Base-by-base conservation (phyloP, 768 basidiomycete species). In the Pulveroboletus sp. region DNA sequence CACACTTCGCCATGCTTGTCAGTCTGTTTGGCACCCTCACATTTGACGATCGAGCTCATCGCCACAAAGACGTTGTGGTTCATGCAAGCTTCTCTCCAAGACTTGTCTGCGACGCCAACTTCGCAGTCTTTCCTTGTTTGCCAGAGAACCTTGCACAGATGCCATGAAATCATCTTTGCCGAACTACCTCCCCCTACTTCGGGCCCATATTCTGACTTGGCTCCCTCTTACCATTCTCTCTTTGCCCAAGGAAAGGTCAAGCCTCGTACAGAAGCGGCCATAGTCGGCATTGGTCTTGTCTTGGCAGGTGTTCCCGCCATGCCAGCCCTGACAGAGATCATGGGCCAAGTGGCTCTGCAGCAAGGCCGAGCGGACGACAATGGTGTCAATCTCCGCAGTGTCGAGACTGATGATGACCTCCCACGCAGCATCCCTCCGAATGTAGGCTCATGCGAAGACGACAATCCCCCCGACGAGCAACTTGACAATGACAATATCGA, bases 161-260 rank as follows among this genome's bases (percentile, higher is more conserved):
- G 94, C 62, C 94, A 98, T 69, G 88, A 94, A 71, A 94, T 98
- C 67, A 95, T 99, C 60, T 99, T 97, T 65, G 84, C 84, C 40
- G 91, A 97, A 67, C 75, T 87, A 29, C 82, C 93, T 11, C 72
- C 81, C 20, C 79, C 85, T 8, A 70, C 77, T 11, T 69, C 76
- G 10, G 75, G 81, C 4, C 88, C 91, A 1, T 94, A 94, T 64
- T 72, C 80, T 13, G 74, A 77, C 8, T 66, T 87, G 56, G 71
- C 69, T 58, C 64, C 79, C 14, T 76, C 81, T 32, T 64, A 70
- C 35, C 71, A 71, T 21, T 71, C 77, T 16, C 78, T 76, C 31
- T 75, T 81, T 47, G 61, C 71, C 27, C 75, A 77, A 32, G 77
- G 74, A 64, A 86, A 85, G 69, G 77, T 97, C 17, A 90, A 83